These are phyloP conservation scores for Collybia mongolica DNA, from an alignment of 768 basidiomycete species.

Conservation along the genomic window DNA sequence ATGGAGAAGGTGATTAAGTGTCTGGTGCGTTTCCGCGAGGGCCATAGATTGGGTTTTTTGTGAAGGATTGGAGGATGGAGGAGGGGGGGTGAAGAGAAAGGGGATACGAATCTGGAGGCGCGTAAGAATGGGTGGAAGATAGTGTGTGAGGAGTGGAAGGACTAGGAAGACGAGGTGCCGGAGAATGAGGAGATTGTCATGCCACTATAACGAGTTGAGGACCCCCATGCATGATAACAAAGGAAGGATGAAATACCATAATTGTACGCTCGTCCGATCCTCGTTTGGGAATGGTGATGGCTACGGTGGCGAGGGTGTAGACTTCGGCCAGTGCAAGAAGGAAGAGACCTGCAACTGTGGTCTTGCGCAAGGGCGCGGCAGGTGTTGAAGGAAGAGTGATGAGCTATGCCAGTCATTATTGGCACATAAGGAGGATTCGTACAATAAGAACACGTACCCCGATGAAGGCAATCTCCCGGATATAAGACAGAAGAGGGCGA, in stretches of 20 bases:
- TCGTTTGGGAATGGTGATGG: constrained; percentile 41
- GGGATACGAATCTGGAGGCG: constrained; percentile 22
- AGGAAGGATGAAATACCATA: constrained; percentile 31
- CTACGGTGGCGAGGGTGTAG: constrained; percentile 49
- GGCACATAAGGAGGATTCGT: neutral
- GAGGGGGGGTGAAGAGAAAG: constrained; percentile 21
- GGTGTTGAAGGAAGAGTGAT: constrained; percentile 9
- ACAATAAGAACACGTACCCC: constrained; percentile 33
- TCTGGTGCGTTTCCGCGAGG: constrained; percentile 26
- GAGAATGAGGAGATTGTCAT: constrained; percentile 52
- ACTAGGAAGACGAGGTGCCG: constrained; percentile 61
- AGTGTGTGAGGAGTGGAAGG: constrained; percentile 50
- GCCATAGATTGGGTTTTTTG: constrained; percentile 16
- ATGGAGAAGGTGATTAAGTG: constrained; percentile 38
- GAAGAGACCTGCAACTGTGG: constrained; percentile 47
- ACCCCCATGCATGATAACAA: neutral
- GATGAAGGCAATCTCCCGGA: constrained; percentile 53
- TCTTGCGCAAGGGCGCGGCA: constrained; percentile 33
- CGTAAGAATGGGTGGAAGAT: constrained; percentile 29
- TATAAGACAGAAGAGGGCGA: constrained; percentile 53
- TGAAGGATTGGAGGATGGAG: constrained; percentile 25
- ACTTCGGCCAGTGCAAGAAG: constrained; percentile 50
- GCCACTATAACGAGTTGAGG: constrained; percentile 45
- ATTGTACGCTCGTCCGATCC: constrained; percentile 12
- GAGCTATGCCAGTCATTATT: constrained; percentile 17